Base-by-base conservation (phyloP, 2,329 filamentous ascomycete genomes). In the Botryosphaeria agaves region DNA sequence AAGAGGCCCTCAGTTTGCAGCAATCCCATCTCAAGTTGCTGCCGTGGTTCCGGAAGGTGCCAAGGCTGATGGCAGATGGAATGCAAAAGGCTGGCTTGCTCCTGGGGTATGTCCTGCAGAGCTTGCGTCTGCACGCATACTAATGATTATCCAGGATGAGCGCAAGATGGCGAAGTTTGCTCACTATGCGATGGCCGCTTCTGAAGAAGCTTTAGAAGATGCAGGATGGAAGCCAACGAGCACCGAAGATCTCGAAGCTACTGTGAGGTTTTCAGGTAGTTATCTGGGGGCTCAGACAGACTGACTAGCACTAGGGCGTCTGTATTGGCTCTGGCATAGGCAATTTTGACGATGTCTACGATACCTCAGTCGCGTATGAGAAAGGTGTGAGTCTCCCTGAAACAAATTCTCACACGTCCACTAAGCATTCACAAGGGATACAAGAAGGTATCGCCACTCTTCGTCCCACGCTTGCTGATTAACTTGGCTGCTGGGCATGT, bases 241-340 rank as follows among this genome's bases (percentile, higher is more conserved):
- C 4, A 59, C 64, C 12, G 64, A 72, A 15, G 70, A 85, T 34
- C 64, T 68, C 15, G 79, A 92, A 46, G 65, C 66, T 32, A 92
- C 85, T 0, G 69, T 72, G 53, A 30, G 53, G 37, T 17, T 9
- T 3, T 14, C 18, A 14, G 6, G 19, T n/a, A 16, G n/a, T 14
- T 17, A 18, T 32, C 12, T 26, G 17, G 9, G 15, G 5, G 4
- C 19, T 27, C 15, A n/a, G 26, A 17, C 11, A 14, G 34, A 26
- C 35, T 45, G 21, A 38, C 15, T 27, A 15, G 15, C 5, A 23
- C 26, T 35, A 71, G 68, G 89, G 89, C 1, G 80, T 98, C 1
- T 93, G 87, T 45, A 64, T 98, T 24, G 89, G 89, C 2, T 95
- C 87, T 40, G 89, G 89, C 2, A 94, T 98, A 43, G 89, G 89